Conservation (phyloP, 1,284 basidiomycete species). For the Malassezia caprae region DNA sequence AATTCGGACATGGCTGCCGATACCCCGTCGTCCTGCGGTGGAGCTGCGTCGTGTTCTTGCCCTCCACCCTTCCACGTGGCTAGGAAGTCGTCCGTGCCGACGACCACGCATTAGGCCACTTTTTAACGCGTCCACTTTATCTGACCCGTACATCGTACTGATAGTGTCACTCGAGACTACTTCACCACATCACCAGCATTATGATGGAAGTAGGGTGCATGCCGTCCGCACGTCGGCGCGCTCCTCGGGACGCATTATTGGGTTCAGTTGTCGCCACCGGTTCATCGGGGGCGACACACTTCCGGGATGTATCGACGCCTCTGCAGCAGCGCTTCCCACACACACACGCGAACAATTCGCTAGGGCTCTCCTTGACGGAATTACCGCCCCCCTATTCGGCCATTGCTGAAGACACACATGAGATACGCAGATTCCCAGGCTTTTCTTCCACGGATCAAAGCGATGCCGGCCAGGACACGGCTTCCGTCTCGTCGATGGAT, state of each 20-base stretch:
- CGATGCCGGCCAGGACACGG: not conserved
- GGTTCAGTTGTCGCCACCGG: not conserved
- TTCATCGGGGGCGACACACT: not conserved
- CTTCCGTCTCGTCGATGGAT: conserved; percentile 2
- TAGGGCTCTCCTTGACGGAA: not conserved
- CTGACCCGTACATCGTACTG: not conserved
- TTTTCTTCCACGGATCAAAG: not conserved
- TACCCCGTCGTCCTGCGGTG: not conserved
- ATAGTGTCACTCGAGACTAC: not conserved
- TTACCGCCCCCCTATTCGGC: conserved; percentile 9
- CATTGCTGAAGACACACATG: not conserved
- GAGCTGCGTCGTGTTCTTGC: not conserved
- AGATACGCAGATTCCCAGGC: not conserved
- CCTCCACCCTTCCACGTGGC: not conserved
- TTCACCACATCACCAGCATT: not conserved
- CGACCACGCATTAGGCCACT: not conserved
- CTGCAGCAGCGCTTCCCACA: not conserved
- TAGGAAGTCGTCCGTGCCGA: not conserved
- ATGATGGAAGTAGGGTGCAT: not conserved
- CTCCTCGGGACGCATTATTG: not conserved
- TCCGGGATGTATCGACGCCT: not conserved
- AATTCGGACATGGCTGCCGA: conserved; percentile 33
- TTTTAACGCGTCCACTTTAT: not conserved
- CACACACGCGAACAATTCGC: not conserved
- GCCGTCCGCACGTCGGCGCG: not conserved